Percentiles rank a stretch among this genome's conserved stretches.
phyloP scores from a whole-genome alignment of 352 stramenopile genomes.

The Globisporangium cederbergense region DNA sequence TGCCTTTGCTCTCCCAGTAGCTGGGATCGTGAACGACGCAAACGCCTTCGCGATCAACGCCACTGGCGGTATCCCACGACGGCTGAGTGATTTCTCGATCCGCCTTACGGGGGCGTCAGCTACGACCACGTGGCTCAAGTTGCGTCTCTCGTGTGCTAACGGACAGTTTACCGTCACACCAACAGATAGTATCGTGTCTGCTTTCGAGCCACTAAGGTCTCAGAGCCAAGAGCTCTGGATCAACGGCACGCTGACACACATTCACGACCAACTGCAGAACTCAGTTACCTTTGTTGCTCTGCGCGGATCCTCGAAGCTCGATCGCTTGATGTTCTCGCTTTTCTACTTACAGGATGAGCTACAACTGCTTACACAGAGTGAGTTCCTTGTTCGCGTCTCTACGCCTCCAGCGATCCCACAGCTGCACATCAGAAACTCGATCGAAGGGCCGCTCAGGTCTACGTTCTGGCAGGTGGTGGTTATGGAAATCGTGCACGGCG shows the following conservation, averaged over 20 bases:
- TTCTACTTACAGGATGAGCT: not conserved
- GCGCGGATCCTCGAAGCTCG: constrained; percentile 4
- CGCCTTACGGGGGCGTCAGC: not conserved
- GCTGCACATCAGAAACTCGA: constrained; percentile 19
- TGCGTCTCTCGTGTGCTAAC: constrained; percentile 7
- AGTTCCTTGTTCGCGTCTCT: constrained; percentile 7
- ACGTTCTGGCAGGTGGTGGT: constrained; percentile 19
- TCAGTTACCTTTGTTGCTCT: not conserved
- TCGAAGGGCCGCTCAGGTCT: constrained; percentile 27
- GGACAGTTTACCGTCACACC: not conserved
- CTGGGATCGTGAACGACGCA: not conserved
- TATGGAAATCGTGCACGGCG: constrained; percentile 15
- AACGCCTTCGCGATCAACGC: not conserved
- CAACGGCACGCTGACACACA: constrained; percentile 23
- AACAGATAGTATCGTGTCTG: not conserved
- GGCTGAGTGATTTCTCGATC: constrained; percentile 9
- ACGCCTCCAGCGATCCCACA: constrained; percentile 10
- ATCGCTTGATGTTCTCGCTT: constrained; percentile 12
- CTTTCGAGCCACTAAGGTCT: not conserved
- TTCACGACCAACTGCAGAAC: constrained; percentile 16
- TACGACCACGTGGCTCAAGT: constrained; percentile 9
- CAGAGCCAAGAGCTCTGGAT: constrained; percentile 13
- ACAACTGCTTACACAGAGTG: not conserved
- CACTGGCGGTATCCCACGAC: constrained; percentile 1
- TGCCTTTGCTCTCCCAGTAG: not conserved